These are phyloP conservation scores for Globisporangium takayamanum DNA, from an alignment of 352 stramenopile species.

Conservation along the genomic window DNA sequence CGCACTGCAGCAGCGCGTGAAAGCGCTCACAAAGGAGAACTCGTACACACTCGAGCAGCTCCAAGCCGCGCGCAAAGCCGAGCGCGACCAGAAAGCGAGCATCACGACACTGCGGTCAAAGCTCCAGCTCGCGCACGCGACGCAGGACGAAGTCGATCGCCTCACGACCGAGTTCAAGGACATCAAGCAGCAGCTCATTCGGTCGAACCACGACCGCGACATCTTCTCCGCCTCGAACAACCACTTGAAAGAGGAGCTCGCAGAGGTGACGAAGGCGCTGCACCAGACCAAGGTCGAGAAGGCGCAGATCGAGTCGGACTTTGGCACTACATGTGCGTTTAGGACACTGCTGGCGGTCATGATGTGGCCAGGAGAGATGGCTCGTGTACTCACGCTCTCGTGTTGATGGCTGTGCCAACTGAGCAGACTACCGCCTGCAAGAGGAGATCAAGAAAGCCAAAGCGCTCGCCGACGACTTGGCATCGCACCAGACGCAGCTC, in stretches of 20 bases:
- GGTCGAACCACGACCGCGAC: conserved; percentile 65
- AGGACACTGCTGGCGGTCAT: not conserved
- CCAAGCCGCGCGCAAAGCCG: conserved; percentile 56
- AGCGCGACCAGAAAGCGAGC: conserved; percentile 64
- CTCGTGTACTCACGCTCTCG: not conserved
- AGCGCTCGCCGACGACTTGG: conserved; percentile 39
- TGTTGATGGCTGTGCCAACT: conserved; percentile 12
- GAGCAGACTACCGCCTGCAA: conserved; percentile 35
- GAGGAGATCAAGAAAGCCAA: conserved; percentile 62
- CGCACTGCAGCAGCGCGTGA: conserved; percentile 65
- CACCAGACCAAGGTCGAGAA: conserved; percentile 62
- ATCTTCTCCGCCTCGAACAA: conserved; percentile 75
- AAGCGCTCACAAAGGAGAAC: conserved; percentile 72
- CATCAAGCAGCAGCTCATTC: conserved; percentile 55
- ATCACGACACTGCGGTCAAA: conserved; percentile 62
- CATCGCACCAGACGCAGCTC: conserved; percentile 27
- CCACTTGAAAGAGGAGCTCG: conserved; percentile 66
- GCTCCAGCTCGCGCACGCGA: conserved; percentile 55
- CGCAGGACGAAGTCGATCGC: conserved; percentile 59
- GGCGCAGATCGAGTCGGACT: conserved; percentile 68
- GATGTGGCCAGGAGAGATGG: not conserved
- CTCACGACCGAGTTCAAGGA: conserved; percentile 57
- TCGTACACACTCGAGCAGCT: conserved; percentile 74
- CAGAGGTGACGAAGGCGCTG: conserved; percentile 55
- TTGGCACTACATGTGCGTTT: conserved; percentile 49